Evolutionary conservation across 2,329 filamentous ascomycete genomes (phyloP), one percentile per base, ranked within the genome.

Genomic region (Stachybotrys echinatus): DNA sequence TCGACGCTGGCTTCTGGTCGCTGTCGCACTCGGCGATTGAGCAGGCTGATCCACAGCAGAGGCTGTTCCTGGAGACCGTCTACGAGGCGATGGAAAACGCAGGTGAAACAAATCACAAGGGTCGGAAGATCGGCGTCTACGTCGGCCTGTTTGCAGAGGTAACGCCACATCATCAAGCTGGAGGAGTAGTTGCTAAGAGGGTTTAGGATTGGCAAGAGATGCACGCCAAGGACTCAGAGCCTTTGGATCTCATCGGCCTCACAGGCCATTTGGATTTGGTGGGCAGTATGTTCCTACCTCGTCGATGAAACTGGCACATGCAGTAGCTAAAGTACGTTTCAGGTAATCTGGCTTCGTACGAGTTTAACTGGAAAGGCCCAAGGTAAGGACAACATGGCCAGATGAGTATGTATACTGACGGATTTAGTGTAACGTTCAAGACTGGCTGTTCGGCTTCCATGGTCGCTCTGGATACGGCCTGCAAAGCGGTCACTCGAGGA

Each of bases 381-480:
- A 40, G 38, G 38, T 40, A 40, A 18, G 38, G 6, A 8, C 27
- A 31, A 6, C 7, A 12, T 7, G 27, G 7, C 27, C 12, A 31
- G 27, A 6, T 12, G 12, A 31, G 27, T 12, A 7, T 12, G 27
- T 31, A 31, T 31, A 31, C 12, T 31, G 12, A 31, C 27, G 27
- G 12, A 31, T 6, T 7, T 31, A 31, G 58, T 57, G 58, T 55
- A 5, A 49, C 51, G 10, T 54, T 70, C 17, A 61, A 66, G 20
- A 72, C 70, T 2, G 70, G 63, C 10, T 69, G 66, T 43, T 66
- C 65, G 1, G 54, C 60, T 3, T 50, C 55, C 1, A 43, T 68
- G 6, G 47, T 59, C 1, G 60, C 53, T 1, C 49, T 68, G 1
- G 58, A 68, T 43, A 52, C 54, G 8, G 66, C 65, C 1, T 61